Evolutionary conservation across 331 rosid genomes (phyloP).

Genomic region (Acacia pycnantha): DNA sequence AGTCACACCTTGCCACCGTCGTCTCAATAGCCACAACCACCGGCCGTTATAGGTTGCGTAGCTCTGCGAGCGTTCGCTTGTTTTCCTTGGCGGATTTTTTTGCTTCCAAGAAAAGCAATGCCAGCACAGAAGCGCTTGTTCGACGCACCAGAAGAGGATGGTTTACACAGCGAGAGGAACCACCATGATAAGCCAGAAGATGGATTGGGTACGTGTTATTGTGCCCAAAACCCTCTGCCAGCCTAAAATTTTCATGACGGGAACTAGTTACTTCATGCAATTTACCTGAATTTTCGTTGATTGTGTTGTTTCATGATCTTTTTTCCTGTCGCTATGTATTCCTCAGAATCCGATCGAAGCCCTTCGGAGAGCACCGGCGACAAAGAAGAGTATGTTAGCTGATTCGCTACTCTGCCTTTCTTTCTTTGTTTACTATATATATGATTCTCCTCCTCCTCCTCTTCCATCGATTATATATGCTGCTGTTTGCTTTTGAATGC

Average conservation of each 20-base stretch:
- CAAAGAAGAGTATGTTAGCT: conserved; percentile 62
- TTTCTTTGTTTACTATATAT: conserved; percentile 11
- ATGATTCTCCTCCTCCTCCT: neutral
- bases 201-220: conserved; percentile 54
- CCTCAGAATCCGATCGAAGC: conserved; percentile 73
- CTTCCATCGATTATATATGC: conserved; percentile 18
- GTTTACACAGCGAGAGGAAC: conserved; percentile 35
- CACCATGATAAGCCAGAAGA: conserved; percentile 37
- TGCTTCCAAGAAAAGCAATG: conserved; percentile 49
- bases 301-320: conserved; percentile 23
- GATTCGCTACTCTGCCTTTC: conserved; percentile 18
- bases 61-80: neutral
- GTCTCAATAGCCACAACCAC: conserved; percentile 2
- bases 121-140: conserved; percentile 66
- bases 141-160: conserved; percentile 44
- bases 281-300: conserved; percentile 19
- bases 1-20: conserved; percentile 21
- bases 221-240: neutral
- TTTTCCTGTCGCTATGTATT: conserved; percentile 14
- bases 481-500: conserved; percentile 38
- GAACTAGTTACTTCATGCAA: conserved; percentile 19
- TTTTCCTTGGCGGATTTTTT: conserved; percentile 23
- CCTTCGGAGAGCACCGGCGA: conserved; percentile 45
- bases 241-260: conserved; percentile 17
- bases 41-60: neutral